Percentiles rank a stretch among this genome's conserved stretches.
Conservation (phyloP, 2,329 filamentous ascomycete species). For the Xylaria sp. region DNA sequence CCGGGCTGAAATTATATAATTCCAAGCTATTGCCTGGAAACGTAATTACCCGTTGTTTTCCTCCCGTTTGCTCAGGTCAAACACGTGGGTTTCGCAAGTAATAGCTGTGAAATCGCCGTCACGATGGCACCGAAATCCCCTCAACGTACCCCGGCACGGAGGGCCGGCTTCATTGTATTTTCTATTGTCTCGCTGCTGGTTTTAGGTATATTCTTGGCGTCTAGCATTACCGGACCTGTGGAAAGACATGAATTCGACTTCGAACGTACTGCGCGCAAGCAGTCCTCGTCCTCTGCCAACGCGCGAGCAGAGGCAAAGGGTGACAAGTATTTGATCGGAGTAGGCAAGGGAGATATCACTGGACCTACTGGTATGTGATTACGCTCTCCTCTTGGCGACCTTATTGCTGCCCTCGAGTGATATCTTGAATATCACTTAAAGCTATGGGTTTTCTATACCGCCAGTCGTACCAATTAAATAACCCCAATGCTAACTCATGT, state of each 20-base stretch:
- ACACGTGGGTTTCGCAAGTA: slow-evolving; percentile 13
- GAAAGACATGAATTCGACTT: slow-evolving; percentile 38
- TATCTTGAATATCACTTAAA: not conserved
- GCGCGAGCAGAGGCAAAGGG: slow-evolving; percentile 46
- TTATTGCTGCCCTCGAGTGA: slow-evolving; percentile 1
- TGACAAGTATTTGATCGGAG: slow-evolving; percentile 62
- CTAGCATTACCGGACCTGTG: slow-evolving; percentile 33
- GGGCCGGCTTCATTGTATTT: slow-evolving; percentile 45
- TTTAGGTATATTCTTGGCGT: slow-evolving; percentile 50
- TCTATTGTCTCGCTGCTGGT: slow-evolving; percentile 52
- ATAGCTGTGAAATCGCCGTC: slow-evolving; percentile 22
- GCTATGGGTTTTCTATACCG: not conserved
- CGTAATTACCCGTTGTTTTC: slow-evolving; percentile 7
- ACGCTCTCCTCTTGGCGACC: slow-evolving; percentile 3
- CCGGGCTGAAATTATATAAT: slow-evolving; percentile 32
- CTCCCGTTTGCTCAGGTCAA: slow-evolving; percentile 4
- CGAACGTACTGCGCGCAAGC: slow-evolving; percentile 32
- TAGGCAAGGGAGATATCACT: slow-evolving; percentile 66
- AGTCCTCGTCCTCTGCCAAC: slow-evolving; percentile 33
- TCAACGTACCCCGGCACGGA: slow-evolving; percentile 39
- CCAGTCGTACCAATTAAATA: not conserved
- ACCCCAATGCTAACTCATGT: slow-evolving; percentile 30
- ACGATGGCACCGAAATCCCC: slow-evolving; percentile 40
- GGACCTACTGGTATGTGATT: slow-evolving; percentile 67
- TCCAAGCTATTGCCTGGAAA: slow-evolving; percentile 10